Evolutionary conservation across 202 grass and related monocot species (phyloP), one percentile per base, ranked within the genome.

Genomic region (Carex arenaria): DNA sequence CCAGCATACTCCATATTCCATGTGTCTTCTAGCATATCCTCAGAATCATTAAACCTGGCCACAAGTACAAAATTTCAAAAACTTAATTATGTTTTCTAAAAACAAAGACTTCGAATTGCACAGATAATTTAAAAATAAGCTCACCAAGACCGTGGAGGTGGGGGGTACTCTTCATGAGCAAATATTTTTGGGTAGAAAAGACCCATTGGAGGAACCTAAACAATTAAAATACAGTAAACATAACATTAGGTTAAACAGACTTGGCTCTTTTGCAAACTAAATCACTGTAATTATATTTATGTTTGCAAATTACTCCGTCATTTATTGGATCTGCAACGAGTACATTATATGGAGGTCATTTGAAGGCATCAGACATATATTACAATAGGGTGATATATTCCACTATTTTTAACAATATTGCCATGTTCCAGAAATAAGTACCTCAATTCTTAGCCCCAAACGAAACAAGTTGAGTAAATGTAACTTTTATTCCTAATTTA

Each of bases 1-100:
- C 64, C 80, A 55, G 87, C 57, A 87, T 91, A 94, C 32, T 90
- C 88, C 85, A 81, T 91, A 88, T 97, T 85, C 88, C 85, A 93
- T 47, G 92, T 91, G 85, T 98, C 95, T 90, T 98, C 95, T 55
- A 98, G 72, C 95, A 98, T 95, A 84, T 98, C 95, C 80, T 98
- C 95, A 83, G 86, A 94, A 88, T 98, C 92, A 59, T 90, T 89
- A 85, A 98, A 98, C 95, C 95, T 98, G 78, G 14, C 19, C 80
- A 85, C 31, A 72, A 83, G 68, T 32, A 64, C 54, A 79, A 57
- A 78, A 67, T 40, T 43, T 52, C n/a, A 60, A 28, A 65, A 88
- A 72, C 5, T 32, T 77, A 3, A 56, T 28, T 76, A 55, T 14
- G 10, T 34, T 34, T 57, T 76, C 10, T 59, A 32, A 30, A 6